Evolutionary conservation across 75 land plant genomes (phyloP).

Genomic region (Azolla pinnata): DNA sequence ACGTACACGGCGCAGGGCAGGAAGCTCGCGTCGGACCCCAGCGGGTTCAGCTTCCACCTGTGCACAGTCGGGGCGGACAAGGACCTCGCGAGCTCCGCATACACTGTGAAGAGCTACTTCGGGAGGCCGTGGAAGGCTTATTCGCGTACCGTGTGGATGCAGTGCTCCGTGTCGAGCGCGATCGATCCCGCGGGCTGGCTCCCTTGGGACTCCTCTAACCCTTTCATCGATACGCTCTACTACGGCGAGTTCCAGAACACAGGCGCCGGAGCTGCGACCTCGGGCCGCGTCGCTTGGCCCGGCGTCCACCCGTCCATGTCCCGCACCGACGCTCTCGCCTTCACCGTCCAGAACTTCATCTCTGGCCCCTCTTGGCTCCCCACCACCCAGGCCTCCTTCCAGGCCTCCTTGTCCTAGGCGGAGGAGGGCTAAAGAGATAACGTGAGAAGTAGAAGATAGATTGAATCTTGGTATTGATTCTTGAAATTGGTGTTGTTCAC

Average conservation of each 20-base stretch:
- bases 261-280: constrained; percentile 18
- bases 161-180: constrained; percentile 18
- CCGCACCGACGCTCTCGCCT: background rate
- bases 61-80: constrained; percentile 11
- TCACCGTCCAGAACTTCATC: constrained; percentile 12
- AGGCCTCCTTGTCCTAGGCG: too few relatives aligned
- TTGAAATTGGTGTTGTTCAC: too few relatives aligned
- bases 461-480: too few relatives aligned
- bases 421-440: too few relatives aligned
- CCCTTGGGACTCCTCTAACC: constrained; percentile 23
- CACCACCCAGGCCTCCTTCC: too few relatives aligned
- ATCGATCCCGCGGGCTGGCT: constrained; percentile 38
- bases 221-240: constrained; percentile 26
- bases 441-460: too few relatives aligned
- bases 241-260: constrained; percentile 34
- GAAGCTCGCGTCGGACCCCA: constrained; percentile 22
- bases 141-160: constrained; percentile 35
- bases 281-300: constrained; percentile 36
- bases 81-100: background rate
- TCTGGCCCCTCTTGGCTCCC: too few relatives aligned
- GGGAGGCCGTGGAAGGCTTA: constrained; percentile 64
- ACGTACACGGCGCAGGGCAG: constrained; percentile 55
- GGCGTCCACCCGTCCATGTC: constrained; percentile 7
- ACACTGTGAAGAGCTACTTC: constrained; percentile 17
- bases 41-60: constrained; percentile 43